Conservation (phyloP, 2,329 filamentous ascomycete genomes). For the Aspergillus phoenicis region DNA sequence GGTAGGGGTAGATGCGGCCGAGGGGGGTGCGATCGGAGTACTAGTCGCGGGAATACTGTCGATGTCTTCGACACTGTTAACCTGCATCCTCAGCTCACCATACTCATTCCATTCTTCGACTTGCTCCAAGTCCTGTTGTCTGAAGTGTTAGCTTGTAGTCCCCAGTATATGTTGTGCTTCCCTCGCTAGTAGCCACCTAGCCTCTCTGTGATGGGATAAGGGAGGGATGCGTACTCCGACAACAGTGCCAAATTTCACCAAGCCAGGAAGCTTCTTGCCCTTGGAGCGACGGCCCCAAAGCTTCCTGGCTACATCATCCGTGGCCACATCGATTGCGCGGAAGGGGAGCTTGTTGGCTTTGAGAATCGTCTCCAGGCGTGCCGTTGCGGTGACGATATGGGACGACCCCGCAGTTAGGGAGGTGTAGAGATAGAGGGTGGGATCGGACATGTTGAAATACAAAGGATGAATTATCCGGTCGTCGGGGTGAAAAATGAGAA, state of each 20-base stretch:
- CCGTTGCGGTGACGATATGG: slow-evolving; percentile 94
- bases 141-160: slow-evolving; percentile 12
- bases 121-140: slow-evolving; percentile 77
- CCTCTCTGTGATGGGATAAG: background rate
- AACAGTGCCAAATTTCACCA: slow-evolving; percentile 85
- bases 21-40: slow-evolving; percentile 28
- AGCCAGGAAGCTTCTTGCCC: slow-evolving; percentile 83
- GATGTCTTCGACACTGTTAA: slow-evolving; percentile 53
- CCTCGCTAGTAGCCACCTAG: background rate
- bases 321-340: slow-evolving; percentile 86
- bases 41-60: slow-evolving; percentile 36
- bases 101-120: slow-evolving; percentile 99
- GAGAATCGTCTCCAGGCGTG: slow-evolving; percentile 92
- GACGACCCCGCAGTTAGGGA: slow-evolving; percentile 94
- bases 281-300: slow-evolving; percentile 83
- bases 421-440: slow-evolving; percentile 89
- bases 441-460: slow-evolving; percentile 42
- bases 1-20: slow-evolving; percentile 28
- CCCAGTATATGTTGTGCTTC: background rate
- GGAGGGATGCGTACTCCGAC: slow-evolving; percentile 69
- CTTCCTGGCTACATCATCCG: slow-evolving; percentile 83
- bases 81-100: slow-evolving; percentile 85
- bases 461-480: no score
- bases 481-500: no score
- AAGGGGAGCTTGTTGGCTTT: slow-evolving; percentile 94